Evolutionary conservation across 768 basidiomycete genomes (phyloP), one percentile per base, ranked within the genome.

Genomic region (Lepiota venenata): DNA sequence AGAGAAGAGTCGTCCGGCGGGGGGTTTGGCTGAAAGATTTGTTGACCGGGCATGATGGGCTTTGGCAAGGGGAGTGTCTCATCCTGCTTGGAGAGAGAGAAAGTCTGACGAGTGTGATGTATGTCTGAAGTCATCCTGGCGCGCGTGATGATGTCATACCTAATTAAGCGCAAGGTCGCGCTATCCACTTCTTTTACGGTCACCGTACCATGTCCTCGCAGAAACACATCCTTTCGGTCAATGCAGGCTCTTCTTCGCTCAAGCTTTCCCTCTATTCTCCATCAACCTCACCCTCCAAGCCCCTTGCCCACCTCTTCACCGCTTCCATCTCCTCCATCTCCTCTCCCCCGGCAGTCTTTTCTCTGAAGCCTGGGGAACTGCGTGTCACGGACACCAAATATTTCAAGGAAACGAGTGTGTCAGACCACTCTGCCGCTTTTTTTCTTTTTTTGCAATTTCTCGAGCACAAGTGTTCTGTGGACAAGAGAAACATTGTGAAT

Each of bases 241-340:
- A 92, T 60, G 82, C 91, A 4, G 91, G 91, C 37, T 91, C 90
- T 0, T 93, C 91, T 1, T 93, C 91, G 4, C 84, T 93, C 71
- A 93, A 93, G 71, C 81, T 88, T 42, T 84, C 87, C 11, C 78
- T 93, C 42, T 93, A 80, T 61, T 60, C 65, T 38, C 64, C 72
- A 25, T 59, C 61, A 25, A 53, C 58, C 16, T 57, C 64, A 1
- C 58, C 43, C 8, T 37, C 9, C 46, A 47, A 35, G 25, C 74
- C 75, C 7, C 69, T 73, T 8, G 56, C 70, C 3, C 75, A 84
- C 35, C 52, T 82, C 22, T 64, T 85, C 42, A 78, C 72, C 3
- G 80, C 77, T 12, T 76, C 77, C 36, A 73, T 84, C 39, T 75
- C 80, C n/a, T 77, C 79, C 58, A 82, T 88, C 36, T 79, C 81